phyloP scores from a whole-genome alignment of 2,329 filamentous ascomycete genomes.

The Diaporthe sp. region DNA sequence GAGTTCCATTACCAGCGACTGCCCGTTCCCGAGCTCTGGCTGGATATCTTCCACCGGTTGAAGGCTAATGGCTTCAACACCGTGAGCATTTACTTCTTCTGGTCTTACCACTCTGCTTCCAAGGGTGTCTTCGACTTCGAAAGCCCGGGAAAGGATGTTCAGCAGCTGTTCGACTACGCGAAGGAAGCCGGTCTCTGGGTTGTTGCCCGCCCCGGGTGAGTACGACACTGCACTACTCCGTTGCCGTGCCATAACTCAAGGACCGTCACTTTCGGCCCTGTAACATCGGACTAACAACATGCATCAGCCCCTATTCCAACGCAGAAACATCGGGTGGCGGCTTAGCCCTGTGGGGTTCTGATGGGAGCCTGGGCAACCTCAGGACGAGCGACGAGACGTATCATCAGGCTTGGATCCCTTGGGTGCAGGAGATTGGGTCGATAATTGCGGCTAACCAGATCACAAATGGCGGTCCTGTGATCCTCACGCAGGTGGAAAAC shows the following conservation, averaged over 20 bases:
- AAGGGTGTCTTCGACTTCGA: conserved; percentile 64
- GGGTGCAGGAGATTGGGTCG: conserved; percentile 60
- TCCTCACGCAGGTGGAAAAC: conserved; percentile 67
- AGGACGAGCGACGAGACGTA: conserved; percentile 59
- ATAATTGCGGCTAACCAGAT: conserved; percentile 67
- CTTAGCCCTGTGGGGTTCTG: conserved; percentile 58
- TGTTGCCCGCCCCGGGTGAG: conserved; percentile 60
- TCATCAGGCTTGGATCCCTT: conserved; percentile 61
- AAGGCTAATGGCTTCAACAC: conserved; percentile 67
- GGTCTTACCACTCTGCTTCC: conserved; percentile 62
- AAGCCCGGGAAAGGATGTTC: conserved; percentile 63
- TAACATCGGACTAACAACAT: background rate
- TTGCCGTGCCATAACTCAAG: background rate
- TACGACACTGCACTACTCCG: conserved; percentile 60
- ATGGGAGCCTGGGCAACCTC: conserved; percentile 57
- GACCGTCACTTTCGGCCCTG: no score
- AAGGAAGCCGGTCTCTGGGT: conserved; percentile 66
- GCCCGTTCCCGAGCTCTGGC: conserved; percentile 67
- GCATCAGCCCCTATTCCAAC: conserved; percentile 38
- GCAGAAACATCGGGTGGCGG: conserved; percentile 65
- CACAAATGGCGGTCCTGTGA: conserved; percentile 65
- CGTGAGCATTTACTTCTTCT: conserved; percentile 64
- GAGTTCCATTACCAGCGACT: conserved; percentile 69
- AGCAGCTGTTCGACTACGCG: conserved; percentile 64
- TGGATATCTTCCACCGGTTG: conserved; percentile 68